phyloP scores from a whole-genome alignment of 73 alveolate genomes.

The Diophrys sp. region DNA sequence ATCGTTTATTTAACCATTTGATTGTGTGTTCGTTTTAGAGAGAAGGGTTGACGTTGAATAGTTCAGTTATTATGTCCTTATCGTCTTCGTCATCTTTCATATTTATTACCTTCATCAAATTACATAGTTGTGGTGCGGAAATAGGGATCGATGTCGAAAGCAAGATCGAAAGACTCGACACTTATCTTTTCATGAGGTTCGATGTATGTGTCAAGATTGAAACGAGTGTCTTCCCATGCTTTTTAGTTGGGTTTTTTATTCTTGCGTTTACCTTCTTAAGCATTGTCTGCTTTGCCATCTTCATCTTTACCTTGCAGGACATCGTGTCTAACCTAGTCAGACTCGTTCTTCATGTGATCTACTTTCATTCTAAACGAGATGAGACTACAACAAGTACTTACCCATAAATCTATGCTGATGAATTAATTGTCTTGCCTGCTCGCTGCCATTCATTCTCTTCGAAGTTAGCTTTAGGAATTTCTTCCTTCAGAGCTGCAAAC shows the following conservation, averaged over 20 bases:
- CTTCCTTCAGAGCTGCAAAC: not conserved
- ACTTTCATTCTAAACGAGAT: not conserved
- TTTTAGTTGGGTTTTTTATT: no score
- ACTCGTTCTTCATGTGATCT: not conserved
- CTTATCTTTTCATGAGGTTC: not conserved
- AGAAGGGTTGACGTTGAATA: not conserved
- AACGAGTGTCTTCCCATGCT: not conserved
- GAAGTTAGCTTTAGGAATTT: not conserved
- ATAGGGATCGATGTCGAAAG: not conserved
- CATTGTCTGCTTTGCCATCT: not conserved
- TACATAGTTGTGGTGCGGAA: not conserved
- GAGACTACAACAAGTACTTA: not conserved
- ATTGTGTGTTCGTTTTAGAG: not conserved
- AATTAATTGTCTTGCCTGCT: not conserved
- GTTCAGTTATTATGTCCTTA: no score
- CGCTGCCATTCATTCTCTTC: not conserved
- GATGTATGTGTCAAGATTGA: not conserved
- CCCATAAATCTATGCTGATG: not conserved
- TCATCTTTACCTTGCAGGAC: not conserved
- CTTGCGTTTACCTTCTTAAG: not conserved
- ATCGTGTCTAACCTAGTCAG: not conserved
- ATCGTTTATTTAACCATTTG: not conserved
- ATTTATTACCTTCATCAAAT: slow-evolving; percentile 1
- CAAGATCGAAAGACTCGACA: not conserved
- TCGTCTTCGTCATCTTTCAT: no score